These are phyloP conservation scores for Fragilaria radians DNA, from an alignment of 108 stramenopile species.

Conservation along the genomic window DNA sequence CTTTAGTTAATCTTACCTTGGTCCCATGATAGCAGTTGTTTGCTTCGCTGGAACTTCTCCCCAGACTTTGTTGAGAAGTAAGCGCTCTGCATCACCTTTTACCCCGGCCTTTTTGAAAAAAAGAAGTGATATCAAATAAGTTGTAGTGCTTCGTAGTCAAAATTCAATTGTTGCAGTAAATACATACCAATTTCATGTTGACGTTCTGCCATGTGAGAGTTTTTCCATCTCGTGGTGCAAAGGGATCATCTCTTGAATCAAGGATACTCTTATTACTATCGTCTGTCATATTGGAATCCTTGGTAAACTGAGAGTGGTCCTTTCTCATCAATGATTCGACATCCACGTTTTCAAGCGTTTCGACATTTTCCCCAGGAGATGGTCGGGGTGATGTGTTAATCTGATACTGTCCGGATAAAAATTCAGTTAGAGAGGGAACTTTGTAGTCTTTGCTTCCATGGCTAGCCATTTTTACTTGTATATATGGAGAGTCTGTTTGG, in stretches of 20 bases:
- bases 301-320: neutral
- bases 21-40: conserved; percentile 72
- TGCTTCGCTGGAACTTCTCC: conserved; percentile 59
- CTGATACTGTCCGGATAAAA: neutral
- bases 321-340: neutral
- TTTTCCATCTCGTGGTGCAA: conserved; percentile 55
- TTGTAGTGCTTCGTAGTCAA: neutral
- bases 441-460: no score
- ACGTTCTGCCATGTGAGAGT: conserved; percentile 52
- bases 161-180: conserved; percentile 3
- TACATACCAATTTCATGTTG: conserved; percentile 60
- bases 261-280: neutral
- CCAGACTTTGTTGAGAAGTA: conserved; percentile 53
- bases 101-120: conserved; percentile 7
- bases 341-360: neutral
- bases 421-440: neutral
- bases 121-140: neutral
- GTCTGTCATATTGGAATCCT: neutral
- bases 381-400: no score
- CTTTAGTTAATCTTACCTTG: conserved; percentile 3
- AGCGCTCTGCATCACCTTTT: conserved; percentile 16
- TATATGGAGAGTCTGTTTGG: no score
- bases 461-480: no score
- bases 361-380: no score
- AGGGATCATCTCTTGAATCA: conserved; percentile 33